A percentile compares a stretch with the other conserved stretches of the same genome.
These are phyloP conservation scores for Eragrostis curvula DNA, from an alignment of 176 grass and related monocot species.

Conservation along the genomic window DNA sequence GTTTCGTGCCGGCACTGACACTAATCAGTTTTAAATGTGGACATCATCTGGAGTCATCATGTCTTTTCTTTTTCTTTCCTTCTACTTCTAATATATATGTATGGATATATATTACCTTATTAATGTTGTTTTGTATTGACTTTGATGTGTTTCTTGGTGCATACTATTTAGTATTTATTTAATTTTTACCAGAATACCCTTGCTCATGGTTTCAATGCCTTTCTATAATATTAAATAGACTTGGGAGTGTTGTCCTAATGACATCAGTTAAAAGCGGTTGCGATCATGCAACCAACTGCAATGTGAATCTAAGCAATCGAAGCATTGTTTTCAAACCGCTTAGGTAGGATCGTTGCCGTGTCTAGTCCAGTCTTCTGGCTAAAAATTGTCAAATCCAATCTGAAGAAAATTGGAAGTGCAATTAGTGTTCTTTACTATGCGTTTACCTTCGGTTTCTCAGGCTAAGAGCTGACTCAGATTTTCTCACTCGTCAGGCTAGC, in stretches of 20 bases:
- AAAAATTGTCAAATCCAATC: too few species aligned
- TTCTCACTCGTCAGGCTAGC: too few species aligned
- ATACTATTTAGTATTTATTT: background rate
- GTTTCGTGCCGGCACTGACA: constrained; percentile 36
- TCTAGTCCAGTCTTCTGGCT: too few species aligned
- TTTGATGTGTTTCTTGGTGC: background rate
- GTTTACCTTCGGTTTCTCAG: too few species aligned
- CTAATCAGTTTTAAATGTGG: constrained; percentile 22
- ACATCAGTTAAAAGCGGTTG: background rate
- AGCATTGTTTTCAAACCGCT: too few species aligned
- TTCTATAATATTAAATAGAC: background rate
- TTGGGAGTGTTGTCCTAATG: background rate
- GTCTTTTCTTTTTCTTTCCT: background rate
- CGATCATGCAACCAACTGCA: too few species aligned
- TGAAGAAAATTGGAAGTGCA: too few species aligned
- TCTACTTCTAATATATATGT: background rate
- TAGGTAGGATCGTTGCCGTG: too few species aligned
- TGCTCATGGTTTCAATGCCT: background rate
- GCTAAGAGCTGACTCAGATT: too few species aligned
- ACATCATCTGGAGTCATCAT: background rate
- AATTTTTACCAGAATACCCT: background rate
- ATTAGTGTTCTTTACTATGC: too few species aligned
- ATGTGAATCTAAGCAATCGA: too few species aligned
- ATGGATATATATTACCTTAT: background rate
- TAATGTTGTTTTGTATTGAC: background rate